phyloP scores from a whole-genome alignment of 148 eudicot genomes.

The Diospyros kaki region DNA sequence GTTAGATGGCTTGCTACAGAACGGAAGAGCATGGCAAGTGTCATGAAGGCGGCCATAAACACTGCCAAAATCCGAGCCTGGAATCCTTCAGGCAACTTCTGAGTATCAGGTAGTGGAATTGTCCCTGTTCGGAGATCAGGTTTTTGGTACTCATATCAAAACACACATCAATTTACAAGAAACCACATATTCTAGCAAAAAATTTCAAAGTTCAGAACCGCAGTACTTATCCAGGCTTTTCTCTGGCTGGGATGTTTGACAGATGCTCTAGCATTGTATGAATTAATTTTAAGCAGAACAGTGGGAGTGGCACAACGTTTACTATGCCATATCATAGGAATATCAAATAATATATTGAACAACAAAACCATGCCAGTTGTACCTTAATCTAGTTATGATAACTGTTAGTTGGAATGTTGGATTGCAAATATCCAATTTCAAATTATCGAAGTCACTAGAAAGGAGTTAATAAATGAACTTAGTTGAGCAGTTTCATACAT shows the following conservation, averaged over 20 bases:
- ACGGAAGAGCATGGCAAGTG: conserved; percentile 44
- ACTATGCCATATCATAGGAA: not conserved
- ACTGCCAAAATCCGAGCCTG: conserved; percentile 41
- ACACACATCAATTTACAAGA: not conserved
- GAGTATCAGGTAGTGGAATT: conserved; percentile 28
- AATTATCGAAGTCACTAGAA: not conserved
- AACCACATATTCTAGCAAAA: not conserved
- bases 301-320: not conserved
- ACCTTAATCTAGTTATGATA: not conserved
- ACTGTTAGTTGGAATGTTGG: not conserved
- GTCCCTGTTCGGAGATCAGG: conserved; percentile 37
- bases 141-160: not conserved
- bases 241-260: not conserved
- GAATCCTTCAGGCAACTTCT: conserved; percentile 45
- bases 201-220: conserved; percentile 1
- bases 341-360: not conserved
- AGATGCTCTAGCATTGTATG: not conserved
- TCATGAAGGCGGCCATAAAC: conserved; percentile 59
- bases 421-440: not conserved
- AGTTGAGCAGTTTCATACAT: not conserved
- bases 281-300: not conserved
- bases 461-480: not conserved
- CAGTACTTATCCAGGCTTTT: not conserved
- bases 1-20: conserved; percentile 35
- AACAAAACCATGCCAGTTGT: not conserved